A percentile compares a stretch with the other conserved stretches of the same genome.
These are phyloP conservation scores for Saccharomycopsis sp. DNA, from an alignment of 805 yeast genomes.

Conservation along the genomic window DNA sequence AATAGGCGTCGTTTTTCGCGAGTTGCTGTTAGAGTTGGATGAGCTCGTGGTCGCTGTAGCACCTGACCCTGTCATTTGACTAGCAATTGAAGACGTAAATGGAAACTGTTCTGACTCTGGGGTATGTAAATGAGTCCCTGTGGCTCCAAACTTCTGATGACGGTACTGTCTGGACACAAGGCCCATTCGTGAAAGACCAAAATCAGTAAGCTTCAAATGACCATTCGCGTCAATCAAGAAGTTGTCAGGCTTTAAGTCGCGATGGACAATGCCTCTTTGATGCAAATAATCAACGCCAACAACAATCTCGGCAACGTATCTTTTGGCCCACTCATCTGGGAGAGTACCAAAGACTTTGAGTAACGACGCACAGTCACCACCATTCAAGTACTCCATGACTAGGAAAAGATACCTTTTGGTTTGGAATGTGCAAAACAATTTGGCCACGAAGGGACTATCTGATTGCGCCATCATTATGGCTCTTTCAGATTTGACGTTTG, in stretches of 20 bases:
- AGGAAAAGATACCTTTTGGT: conserved; percentile 77
- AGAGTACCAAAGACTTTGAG: conserved; percentile 74
- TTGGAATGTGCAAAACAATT: conserved; percentile 81
- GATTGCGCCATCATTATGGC: conserved; percentile 98
- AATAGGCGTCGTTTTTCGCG: not conserved
- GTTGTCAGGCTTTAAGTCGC: conserved; percentile 95
- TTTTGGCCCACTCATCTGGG: conserved; percentile 79
- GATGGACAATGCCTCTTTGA: conserved; percentile 80
- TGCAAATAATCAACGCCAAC: conserved; percentile 90
- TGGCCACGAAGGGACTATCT: conserved; percentile 89
- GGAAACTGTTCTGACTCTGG: conserved; percentile 15
- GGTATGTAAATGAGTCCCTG: conserved; percentile 3
- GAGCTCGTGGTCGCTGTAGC: conserved; percentile 11
- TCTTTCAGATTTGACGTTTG: conserved; percentile 89
- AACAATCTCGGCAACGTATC: conserved; percentile 84
- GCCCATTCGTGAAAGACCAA: conserved; percentile 89
- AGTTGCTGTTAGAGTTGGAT: conserved; percentile 14
- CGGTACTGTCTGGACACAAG: conserved; percentile 53
- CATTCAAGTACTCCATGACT: conserved; percentile 94
- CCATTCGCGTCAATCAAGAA: conserved; percentile 79
- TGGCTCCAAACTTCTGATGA: conserved; percentile 37
- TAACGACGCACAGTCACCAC: conserved; percentile 91
- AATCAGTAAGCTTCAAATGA: conserved; percentile 88
- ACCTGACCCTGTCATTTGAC: not conserved
- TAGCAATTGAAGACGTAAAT: not conserved